These are phyloP conservation scores for Eutrema yunnanense DNA, from an alignment of 345 rosid species.

Conservation along the genomic window DNA sequence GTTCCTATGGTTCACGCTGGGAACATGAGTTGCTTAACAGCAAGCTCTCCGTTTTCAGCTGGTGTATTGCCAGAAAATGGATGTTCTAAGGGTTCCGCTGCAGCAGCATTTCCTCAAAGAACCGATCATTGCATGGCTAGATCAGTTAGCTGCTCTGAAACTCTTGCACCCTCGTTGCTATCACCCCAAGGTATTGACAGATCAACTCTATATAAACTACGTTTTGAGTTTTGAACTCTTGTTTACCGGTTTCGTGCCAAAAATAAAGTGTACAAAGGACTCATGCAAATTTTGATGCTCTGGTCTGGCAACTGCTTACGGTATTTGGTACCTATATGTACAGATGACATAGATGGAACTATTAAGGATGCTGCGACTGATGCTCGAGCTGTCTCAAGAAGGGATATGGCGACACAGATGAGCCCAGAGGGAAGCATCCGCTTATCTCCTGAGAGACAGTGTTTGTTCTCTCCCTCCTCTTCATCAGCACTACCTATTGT, in stretches of 20 bases:
- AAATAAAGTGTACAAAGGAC: too few relatives aligned
- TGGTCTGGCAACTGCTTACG: too few relatives aligned
- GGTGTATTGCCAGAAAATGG: conserved; percentile 56
- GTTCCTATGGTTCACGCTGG: conserved; percentile 56
- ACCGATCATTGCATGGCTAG: conserved; percentile 76
- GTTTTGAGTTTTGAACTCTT: neutral
- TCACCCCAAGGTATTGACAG: conserved; percentile 41
- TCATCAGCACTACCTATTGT: conserved; percentile 44
- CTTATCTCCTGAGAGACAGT: conserved; percentile 53
- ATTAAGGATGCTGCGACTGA: conserved; percentile 57
- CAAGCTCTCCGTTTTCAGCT: conserved; percentile 73
- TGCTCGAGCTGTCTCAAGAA: conserved; percentile 64
- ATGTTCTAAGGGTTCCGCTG: conserved; percentile 35
- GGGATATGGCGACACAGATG: conserved; percentile 99
- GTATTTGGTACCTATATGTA: conserved; percentile 4
- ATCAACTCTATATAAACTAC: neutral
- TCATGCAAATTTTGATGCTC: too few relatives aligned
- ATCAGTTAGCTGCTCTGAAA: conserved; percentile 80
- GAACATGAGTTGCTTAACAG: conserved; percentile 39
- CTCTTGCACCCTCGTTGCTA: conserved; percentile 32
- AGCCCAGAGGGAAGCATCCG: conserved; percentile 69
- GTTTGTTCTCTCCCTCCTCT: conserved; percentile 48
- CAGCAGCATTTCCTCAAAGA: conserved; percentile 39
- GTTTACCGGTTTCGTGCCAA: too few relatives aligned
- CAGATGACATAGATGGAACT: conserved; percentile 48